Base-by-base conservation (phyloP, 2,329 filamentous ascomycete species). In the Diaporthe longicolla region DNA sequence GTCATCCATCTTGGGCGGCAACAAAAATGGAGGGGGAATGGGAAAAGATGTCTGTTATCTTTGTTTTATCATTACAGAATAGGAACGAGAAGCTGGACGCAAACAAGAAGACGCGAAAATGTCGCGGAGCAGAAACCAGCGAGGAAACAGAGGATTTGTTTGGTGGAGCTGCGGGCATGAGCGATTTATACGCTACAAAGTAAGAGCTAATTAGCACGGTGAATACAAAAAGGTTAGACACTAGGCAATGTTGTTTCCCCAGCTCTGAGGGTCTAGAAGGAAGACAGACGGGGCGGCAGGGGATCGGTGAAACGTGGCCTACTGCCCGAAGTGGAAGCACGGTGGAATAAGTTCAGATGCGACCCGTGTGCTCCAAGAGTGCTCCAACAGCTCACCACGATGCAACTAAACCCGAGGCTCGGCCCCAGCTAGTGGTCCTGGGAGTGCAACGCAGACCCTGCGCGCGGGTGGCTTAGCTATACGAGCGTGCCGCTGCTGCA, bases 401-500 rank as follows among this genome's bases (percentile, higher is more conserved):
- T 37, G 32, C 48, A 26, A 54, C 15, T 54, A 3, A 13, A 6
- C 32, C 63, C 61, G 15, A 35, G n/a, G 13, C 29, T 50, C 19
- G 29, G 6, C 26, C 32, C 32, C n/a, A 40, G 45, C 63, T 54
- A 54, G 63, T 7, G 21, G 32, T 37, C 17, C 13, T 35, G 6
- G 15, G 11, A 52, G 15, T 15, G 32, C 32, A 37, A 32, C 59
- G 63, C 32, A 21, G 11, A 40, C 32, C 63, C 26, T 68, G 63
- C 9, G 11, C 3, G 11, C 13, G 15, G 24, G 63, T 68, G 63
- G 63, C 63, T 40, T 19, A 54, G 63, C 63, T 40, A 68, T 68
- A 68, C 48, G 63, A 54, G 15, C 13, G 37, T 32, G 29, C 32
- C 11, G n/a, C 32, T n/a, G 21, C n/a, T 37, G 45, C 6, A 19